Percentiles rank a stretch among this genome's conserved stretches.
phyloP scores from a whole-genome alignment of 108 stramenopile genomes.

The Cyclostephanos tholiformis region DNA sequence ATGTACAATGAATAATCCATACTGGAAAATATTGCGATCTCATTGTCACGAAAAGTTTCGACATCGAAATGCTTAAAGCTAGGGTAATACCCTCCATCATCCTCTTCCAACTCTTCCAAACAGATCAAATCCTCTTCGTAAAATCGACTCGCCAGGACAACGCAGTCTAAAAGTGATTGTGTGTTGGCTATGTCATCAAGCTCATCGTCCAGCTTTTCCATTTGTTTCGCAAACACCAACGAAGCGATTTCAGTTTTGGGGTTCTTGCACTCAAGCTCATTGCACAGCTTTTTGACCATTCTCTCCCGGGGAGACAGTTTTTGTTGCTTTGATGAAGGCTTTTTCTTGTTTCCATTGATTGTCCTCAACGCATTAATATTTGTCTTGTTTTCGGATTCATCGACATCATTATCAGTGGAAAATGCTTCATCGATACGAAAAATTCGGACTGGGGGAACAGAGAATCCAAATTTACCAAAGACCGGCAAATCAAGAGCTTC shows the following conservation, averaged over 20 bases:
- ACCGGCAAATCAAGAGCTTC: slow-evolving; percentile 64
- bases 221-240: slow-evolving; percentile 55
- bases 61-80: slow-evolving; percentile 57
- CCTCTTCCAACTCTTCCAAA: slow-evolving; percentile 50
- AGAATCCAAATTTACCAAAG: slow-evolving; percentile 70
- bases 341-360: slow-evolving; percentile 26
- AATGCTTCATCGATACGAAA: slow-evolving; percentile 47
- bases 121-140: slow-evolving; percentile 66
- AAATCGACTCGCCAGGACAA: slow-evolving; percentile 72
- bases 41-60: slow-evolving; percentile 70
- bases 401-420: slow-evolving; percentile 30
- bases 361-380: slow-evolving; percentile 21
- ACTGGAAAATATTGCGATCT: slow-evolving; percentile 71
- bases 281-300: slow-evolving; percentile 60
- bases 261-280: slow-evolving; percentile 61
- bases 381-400: slow-evolving; percentile 40
- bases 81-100: slow-evolving; percentile 46
- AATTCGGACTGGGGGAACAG: slow-evolving; percentile 36
- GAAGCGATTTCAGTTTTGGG: slow-evolving; percentile 75
- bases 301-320: slow-evolving; percentile 51
- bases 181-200: slow-evolving; percentile 61
- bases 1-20: slow-evolving; percentile 81
- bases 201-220: slow-evolving; percentile 71
- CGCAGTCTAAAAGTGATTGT: slow-evolving; percentile 74
- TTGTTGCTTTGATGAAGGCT: slow-evolving; percentile 39